Conservation (phyloP, 2,329 filamentous ascomycete species). For the Diaporthe sp. region DNA sequence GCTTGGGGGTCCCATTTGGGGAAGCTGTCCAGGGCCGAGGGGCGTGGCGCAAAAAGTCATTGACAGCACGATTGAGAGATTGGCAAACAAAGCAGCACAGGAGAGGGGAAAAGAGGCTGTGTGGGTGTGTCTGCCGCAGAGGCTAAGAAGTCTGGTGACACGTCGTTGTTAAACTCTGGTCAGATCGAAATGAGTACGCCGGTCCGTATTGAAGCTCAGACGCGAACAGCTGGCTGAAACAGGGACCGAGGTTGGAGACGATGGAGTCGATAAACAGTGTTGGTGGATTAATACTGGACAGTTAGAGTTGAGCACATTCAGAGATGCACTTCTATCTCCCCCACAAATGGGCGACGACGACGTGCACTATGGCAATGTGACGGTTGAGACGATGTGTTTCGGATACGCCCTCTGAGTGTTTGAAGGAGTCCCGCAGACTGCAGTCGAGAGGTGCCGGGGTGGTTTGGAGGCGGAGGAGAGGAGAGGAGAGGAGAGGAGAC, state of each 20-base stretch:
- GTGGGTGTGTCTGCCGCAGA: not conserved
- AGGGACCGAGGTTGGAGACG: not conserved
- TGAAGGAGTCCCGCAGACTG: constrained; percentile 24
- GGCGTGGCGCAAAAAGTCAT: constrained; percentile 2
- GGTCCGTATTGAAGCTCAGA: not conserved
- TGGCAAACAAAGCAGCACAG: not conserved
- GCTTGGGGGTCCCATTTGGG: constrained; percentile 11
- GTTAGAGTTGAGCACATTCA: not conserved
- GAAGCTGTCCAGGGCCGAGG: not conserved
- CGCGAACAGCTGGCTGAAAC: not conserved
- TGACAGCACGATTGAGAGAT: constrained; percentile 8
- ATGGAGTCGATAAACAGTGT: no score
- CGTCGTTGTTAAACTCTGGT: not conserved
- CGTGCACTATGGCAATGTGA: not conserved
- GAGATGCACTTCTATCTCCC: not conserved
- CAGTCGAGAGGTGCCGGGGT: not conserved
- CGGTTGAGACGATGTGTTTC: constrained; percentile 29
- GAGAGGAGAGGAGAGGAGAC: not conserved
- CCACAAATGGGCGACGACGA: no score
- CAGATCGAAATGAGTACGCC: no score
- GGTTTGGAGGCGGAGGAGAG: not conserved
- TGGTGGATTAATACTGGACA: not conserved
- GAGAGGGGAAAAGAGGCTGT: not conserved
- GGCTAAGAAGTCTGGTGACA: not conserved
- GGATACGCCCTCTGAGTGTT: constrained; percentile 29